Conservation (phyloP, 78 protist genomes). For the Guillardia theta region DNA sequence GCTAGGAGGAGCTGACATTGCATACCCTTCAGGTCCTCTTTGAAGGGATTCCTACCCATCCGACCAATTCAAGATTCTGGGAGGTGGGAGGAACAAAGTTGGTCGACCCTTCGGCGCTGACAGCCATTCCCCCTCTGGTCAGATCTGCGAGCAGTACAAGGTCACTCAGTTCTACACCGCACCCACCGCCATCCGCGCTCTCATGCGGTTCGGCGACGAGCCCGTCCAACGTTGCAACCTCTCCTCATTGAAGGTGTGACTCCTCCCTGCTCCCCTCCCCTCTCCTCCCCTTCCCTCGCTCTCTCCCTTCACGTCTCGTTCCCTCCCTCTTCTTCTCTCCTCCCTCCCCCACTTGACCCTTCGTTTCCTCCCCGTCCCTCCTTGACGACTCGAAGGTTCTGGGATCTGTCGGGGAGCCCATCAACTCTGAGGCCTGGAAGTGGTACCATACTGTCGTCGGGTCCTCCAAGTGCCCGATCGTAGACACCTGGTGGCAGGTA, state of each 20-base stretch:
- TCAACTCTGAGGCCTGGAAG: constrained; percentile 82
- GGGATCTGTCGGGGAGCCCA: constrained; percentile 94
- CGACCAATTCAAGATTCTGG: constrained; percentile 86
- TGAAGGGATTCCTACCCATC: constrained; percentile 80
- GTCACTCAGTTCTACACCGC: constrained; percentile 95
- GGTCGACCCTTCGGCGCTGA: not conserved
- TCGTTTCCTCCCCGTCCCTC: too few relatives aligned
- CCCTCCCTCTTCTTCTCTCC: too few relatives aligned
- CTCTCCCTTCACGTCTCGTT: too few relatives aligned
- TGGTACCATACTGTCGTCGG: constrained; percentile 84
- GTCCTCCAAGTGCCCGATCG: constrained; percentile 78
- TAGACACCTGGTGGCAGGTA: constrained; percentile 83
- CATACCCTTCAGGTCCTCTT: not conserved
- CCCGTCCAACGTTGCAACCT: not conserved
- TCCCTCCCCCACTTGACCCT: too few relatives aligned
- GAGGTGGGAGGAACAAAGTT: too few relatives aligned
- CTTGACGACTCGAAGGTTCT: too few relatives aligned
- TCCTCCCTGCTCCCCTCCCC: not conserved
- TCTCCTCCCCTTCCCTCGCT: not conserved
- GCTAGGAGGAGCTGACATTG: not conserved
- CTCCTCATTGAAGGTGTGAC: not conserved
- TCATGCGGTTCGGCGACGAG: constrained; percentile 66
- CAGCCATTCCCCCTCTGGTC: too few relatives aligned
- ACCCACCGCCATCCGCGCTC: constrained; percentile 95
- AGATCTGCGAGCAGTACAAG: constrained; percentile 44